These are phyloP conservation scores for Magnolia sinica DNA, from an alignment of 164 flowering plant genomes.

Conservation along the genomic window DNA sequence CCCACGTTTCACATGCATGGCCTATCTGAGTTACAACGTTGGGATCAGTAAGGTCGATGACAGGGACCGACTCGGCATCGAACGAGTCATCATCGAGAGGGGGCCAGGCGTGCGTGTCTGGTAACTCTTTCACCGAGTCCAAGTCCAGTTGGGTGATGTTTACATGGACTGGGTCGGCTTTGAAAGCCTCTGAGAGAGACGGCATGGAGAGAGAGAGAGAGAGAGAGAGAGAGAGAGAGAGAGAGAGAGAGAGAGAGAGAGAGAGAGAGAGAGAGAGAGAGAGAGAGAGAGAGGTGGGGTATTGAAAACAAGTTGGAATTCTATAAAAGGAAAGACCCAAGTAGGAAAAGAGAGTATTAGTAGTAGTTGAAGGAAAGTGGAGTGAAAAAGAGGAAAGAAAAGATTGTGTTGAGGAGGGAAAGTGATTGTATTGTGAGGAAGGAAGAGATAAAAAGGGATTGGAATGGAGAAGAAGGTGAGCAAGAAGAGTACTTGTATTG, in stretches of 20 bases:
- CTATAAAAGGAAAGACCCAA: background rate
- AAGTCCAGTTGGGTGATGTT: slow-evolving; percentile 46
- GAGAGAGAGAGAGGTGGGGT: background rate
- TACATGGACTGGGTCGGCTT: slow-evolving; percentile 40
- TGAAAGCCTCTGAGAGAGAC: slow-evolving; percentile 43
- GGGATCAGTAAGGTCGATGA: slow-evolving; percentile 49
- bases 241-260: too few species aligned
- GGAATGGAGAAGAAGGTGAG: slow-evolving; percentile 19
- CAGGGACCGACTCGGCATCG: slow-evolving; percentile 37
- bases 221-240: too few species aligned
- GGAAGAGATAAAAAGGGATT: slow-evolving; percentile 7
- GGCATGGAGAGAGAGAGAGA: slow-evolving; percentile 36
- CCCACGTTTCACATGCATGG: slow-evolving; percentile 76
- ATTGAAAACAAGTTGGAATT: background rate
- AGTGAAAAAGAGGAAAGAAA: slow-evolving; percentile 4
- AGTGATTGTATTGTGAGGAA: background rate
- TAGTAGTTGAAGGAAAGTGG: background rate
- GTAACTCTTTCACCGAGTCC: slow-evolving; percentile 45
- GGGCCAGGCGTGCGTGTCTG: slow-evolving; percentile 72
- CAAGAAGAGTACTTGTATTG: background rate
- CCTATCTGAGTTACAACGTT: slow-evolving; percentile 44
- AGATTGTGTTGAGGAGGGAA: background rate
- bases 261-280: too few species aligned
- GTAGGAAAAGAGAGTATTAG: background rate
- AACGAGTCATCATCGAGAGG: slow-evolving; percentile 19